Base-by-base conservation (phyloP, 2,329 filamentous ascomycete species). In the Botrytis cinerea region DNA sequence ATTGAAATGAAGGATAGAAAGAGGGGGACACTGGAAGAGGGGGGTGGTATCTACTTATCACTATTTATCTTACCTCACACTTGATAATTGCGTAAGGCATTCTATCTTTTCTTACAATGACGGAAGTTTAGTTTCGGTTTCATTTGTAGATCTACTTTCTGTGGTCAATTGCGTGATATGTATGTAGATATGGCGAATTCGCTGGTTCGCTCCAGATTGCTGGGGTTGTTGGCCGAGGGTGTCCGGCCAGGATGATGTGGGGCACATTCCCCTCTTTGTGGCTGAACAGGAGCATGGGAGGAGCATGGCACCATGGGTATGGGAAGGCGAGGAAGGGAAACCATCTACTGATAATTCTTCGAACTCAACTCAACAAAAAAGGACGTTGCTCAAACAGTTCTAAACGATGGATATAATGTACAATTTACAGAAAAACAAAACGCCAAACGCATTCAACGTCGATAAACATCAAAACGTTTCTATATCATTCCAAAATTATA, bases 81-180 rank as follows among this genome's bases (percentile, higher is more conserved):
- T 45, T 46, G 38, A 28, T 14, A 38, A 71, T 66, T 67, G 70
- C 40, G 62, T 43, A 48, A 38, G 40, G 48, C 40, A 69, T 12
- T 60, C 28, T 14, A 68, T 73, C n/a, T 10, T 40, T 35, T 38
- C 35, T 28, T 28, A 28, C 4, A 22, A 73, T 68, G 40, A 46
- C 63, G 63, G 63, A 35, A 51, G 18, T 51, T 61, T 35, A 22
- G 12, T 5, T 69, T 57, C 35, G 46, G n/a, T 69, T 48, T 51
- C 54, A 62, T 69, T 48, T 51, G 63, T 51, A 69, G 71, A 73
- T 69, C 63, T 69, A 32, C 48, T 68, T 51, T 57, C 35, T 28
- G 18, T 57, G 28, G 63, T 45, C 35, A 73, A 73, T 73, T 73
- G 71, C 71, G 71, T 73, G 71, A 69, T 73, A 60, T 35, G n/a